Evolutionary conservation across 306 rosid species (phyloP).

Genomic region (Myrica gale): DNA sequence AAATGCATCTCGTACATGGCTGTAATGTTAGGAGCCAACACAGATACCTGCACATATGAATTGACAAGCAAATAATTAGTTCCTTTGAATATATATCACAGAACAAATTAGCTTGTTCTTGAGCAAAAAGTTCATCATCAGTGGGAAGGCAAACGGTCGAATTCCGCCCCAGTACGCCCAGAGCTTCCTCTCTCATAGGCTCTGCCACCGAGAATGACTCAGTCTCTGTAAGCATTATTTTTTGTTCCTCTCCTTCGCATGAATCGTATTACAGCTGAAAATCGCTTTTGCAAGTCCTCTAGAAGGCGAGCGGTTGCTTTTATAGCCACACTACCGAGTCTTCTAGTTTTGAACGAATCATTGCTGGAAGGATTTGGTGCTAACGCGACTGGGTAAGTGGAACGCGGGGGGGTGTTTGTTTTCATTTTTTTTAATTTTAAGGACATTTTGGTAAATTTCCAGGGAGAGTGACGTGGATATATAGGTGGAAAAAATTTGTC

Average conservation of each 20-base stretch:
- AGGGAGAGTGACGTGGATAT: no score
- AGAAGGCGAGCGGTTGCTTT: constrained; percentile 52
- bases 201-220: no score
- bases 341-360: constrained; percentile 46
- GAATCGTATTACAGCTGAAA: constrained; percentile 23
- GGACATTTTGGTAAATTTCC: no score
- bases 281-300: constrained; percentile 14
- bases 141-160: constrained; percentile 15
- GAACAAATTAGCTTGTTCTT: neutral
- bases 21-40: constrained; percentile 84
- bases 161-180: no score
- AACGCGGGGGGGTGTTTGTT: neutral
- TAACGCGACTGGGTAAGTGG: constrained; percentile 55
- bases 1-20: constrained; percentile 98
- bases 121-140: neutral
- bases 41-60: constrained; percentile 54
- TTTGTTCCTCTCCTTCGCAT: neutral
- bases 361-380: constrained; percentile 32
- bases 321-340: constrained; percentile 58
- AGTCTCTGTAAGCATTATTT: neutral
- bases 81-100: neutral
- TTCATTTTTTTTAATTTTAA: no score
- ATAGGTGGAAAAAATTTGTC: no score
- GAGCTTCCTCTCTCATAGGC: no score
- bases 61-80: neutral